phyloP scores from a whole-genome alignment of 495 filamentous ascomycete species.

The Coniosporium apollinis region DNA sequence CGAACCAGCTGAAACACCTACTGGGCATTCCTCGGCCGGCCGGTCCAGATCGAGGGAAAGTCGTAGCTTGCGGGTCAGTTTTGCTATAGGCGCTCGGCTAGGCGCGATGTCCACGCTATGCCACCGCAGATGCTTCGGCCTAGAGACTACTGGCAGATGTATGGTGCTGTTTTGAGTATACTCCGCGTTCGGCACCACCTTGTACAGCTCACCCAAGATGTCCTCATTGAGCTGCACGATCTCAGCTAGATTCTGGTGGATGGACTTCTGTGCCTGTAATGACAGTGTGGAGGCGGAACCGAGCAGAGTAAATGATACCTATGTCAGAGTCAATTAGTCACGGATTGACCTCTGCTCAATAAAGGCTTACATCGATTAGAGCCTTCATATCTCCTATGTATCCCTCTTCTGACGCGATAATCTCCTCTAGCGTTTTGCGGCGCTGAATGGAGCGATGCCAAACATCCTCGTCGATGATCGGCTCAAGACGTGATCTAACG shows the following conservation, averaged over 20 bases:
- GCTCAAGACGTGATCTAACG: constrained; percentile 31
- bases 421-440: constrained; percentile 62
- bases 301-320: too few species aligned
- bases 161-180: constrained; percentile 34
- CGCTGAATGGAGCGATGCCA: constrained; percentile 54
- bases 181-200: constrained; percentile 43
- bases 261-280: constrained; percentile 36
- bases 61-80: constrained; percentile 11
- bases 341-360: too few species aligned
- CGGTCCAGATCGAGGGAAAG: constrained; percentile 20
- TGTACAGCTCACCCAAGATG: constrained; percentile 46
- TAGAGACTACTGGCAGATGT: too few species aligned
- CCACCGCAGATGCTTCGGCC: constrained; percentile 29
- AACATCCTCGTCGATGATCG: constrained; percentile 51
- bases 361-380: constrained; percentile 52
- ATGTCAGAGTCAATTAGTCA: too few species aligned
- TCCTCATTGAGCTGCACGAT: constrained; percentile 58
- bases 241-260: constrained; percentile 49
- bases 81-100: constrained; percentile 12
- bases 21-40: constrained; percentile 10
- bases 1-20: constrained; percentile 45
- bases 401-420: constrained; percentile 70
- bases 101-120: constrained; percentile 44
- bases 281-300: constrained; percentile 41
- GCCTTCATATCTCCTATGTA: constrained; percentile 79